Evolutionary conservation across 306 rosid genomes (phyloP).

Genomic region (Vicia sativa): DNA sequence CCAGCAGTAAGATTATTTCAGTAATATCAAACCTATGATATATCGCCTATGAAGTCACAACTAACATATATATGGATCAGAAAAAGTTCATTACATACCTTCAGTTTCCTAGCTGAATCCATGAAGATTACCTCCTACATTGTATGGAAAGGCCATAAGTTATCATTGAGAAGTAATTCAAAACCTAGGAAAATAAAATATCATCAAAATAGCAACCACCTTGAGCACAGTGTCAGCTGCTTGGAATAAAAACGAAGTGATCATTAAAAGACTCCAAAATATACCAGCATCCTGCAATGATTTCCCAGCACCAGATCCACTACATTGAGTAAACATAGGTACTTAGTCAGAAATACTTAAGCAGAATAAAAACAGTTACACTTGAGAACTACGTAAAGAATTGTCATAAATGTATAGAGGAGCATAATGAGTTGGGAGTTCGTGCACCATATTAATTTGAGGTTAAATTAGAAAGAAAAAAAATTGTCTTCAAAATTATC

Average conservation of each 20-base stretch:
- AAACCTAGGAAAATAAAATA: conserved; percentile 36
- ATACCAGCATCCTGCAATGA: conserved; percentile 81
- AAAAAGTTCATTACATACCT: conserved; percentile 53
- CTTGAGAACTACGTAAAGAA: conserved; percentile 4
- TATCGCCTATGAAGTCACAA: conserved; percentile 1
- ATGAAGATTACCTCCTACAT: conserved; percentile 76
- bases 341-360: conserved; percentile 25
- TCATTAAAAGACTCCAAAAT: conserved; percentile 89
- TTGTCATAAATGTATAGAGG: neutral
- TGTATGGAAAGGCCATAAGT: conserved; percentile 43
- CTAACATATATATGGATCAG: conserved; percentile 21
- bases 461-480: neutral
- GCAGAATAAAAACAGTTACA: conserved; percentile 12
- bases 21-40: conserved; percentile 14
- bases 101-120: conserved; percentile 60
- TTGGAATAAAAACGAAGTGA: conserved; percentile 80
- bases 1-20: conserved; percentile 8
- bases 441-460: neutral
- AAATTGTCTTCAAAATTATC: neutral
- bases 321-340: conserved; percentile 42
- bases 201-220: conserved; percentile 55
- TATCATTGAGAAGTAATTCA: conserved; percentile 36
- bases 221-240: conserved; percentile 87
- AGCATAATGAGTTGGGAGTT: neutral
- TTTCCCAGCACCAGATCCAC: conserved; percentile 86